These are phyloP conservation scores for Hypoxylon sp. DNA, from an alignment of 2,329 filamentous ascomycete genomes.

Conservation along the genomic window DNA sequence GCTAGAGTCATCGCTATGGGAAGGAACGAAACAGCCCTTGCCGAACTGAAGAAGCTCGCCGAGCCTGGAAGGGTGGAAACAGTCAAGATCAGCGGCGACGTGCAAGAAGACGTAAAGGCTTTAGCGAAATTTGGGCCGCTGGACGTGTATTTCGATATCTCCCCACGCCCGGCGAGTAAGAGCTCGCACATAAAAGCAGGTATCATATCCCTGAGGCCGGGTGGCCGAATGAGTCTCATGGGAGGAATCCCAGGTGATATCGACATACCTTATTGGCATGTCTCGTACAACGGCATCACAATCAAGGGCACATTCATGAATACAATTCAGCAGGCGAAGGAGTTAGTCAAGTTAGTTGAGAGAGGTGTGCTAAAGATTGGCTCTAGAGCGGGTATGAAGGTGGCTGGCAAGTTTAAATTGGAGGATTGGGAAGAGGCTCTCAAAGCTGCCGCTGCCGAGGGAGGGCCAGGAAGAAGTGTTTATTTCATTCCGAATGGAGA, in stretches of 20 bases:
- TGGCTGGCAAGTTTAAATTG: constrained; percentile 35
- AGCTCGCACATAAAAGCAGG: constrained; percentile 57
- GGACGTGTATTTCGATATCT: constrained; percentile 63
- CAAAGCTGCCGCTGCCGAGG: constrained; percentile 33
- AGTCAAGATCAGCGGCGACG: constrained; percentile 59
- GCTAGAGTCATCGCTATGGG: constrained; percentile 65
- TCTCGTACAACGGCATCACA: constrained; percentile 55
- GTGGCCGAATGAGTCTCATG: constrained; percentile 54
- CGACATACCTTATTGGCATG: constrained; percentile 50
- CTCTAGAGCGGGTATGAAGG: constrained; percentile 31
- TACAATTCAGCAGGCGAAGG: constrained; percentile 54
- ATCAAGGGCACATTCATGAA: constrained; percentile 62
- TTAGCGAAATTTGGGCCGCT: constrained; percentile 53
- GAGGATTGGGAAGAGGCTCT: constrained; percentile 44
- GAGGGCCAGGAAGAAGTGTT: constrained; percentile 37
- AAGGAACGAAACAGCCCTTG: constrained; percentile 50
- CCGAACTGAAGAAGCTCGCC: constrained; percentile 49
- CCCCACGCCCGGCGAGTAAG: constrained; percentile 56
- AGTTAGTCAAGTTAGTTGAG: constrained; percentile 59
- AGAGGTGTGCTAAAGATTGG: constrained; percentile 42
- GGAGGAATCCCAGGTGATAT: constrained; percentile 49
- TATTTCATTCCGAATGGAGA: constrained; percentile 41
- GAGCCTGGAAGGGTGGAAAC: constrained; percentile 53
- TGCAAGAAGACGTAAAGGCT: constrained; percentile 45
- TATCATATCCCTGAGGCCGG: constrained; percentile 53